Base-by-base conservation (phyloP, 2,329 filamentous ascomycete genomes). In the Ophiosphaerella narmari region DNA sequence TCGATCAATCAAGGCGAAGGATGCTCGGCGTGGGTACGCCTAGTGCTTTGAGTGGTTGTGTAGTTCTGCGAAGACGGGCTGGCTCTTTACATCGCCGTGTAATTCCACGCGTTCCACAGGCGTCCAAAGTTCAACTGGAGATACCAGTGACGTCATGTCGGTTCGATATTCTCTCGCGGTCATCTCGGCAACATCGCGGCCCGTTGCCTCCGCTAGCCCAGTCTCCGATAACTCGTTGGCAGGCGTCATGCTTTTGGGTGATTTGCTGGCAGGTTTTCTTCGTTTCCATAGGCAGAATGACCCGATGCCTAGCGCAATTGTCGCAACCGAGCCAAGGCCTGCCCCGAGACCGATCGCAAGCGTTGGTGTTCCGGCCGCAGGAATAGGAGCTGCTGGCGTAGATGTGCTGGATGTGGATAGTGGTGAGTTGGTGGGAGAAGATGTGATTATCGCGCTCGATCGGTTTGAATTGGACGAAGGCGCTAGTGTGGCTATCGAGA, bases 321-420 rank as follows among this genome's bases (percentile, higher is more conserved):
- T 34, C 13, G 42, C 42, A 11, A 26, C 18, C 5, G 42, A 37
- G 2, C 42, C 42, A 14, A 44, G 12, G n/a, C 42, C 42, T 29
- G 42, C 42, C 2, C 42, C 42, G 8, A 44, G 42, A 2, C 42
- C 42, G 12, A 44, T 44, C 7, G 42, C 42, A 16, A 44, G 42
- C 2, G 33, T 44, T 9, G 42, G 18, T 16, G 42, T 32, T 14
- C 33, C 21, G 7, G 34, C 36, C 3, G 42, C 36, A 14, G 42
- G n/a, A 4, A 23, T 29, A 14, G 42, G 21, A 2, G 23, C 16
- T n/a, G 23, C 32, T 11, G 24, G 8, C 11, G n/a, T 24, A 21
- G 42, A 29, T 7, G 33, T 34, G 8, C 24, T 16, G 12, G 24
- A 7, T 6, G 38, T 21, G 4, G 24, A 14, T 16, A 33, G 23